Evolutionary conservation across 2,329 filamentous ascomycete genomes (phyloP), one percentile per base, ranked within the genome.

Genomic region (Fusarium mexicanum): DNA sequence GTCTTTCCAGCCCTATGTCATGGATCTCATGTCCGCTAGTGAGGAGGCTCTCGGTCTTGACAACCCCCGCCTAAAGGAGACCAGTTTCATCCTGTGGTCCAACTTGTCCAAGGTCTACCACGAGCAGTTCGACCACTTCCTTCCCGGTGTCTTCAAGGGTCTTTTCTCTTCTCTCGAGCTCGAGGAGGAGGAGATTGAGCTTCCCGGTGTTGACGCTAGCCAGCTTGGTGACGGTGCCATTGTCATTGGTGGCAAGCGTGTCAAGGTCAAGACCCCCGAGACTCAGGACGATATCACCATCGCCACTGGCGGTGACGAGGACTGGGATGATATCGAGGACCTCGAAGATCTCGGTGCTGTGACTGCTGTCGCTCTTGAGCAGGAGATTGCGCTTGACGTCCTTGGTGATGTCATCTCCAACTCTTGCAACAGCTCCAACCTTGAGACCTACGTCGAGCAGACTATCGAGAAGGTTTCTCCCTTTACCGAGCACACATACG

Each of bases 1-100:
- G 81, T 88, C 93, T 54, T 98, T 98, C 88, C 92, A 97, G 86
- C 94, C 93, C 20, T 98, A 96, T 80, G 95, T 98, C 41, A 88
- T 93, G 80, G 94, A 94, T 47, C 88, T 98, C 67, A 98, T 99
- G 93, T 89, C 92, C 79, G 93, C 96, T 20, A 98, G 94, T 76
- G 95, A 98, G 84, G 95, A 98, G 83, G 95, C 93, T 63, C 88
- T 98, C 5, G 88, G 93, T 77, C 91, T 99, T 6, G 95, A 94
- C 77, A 95, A 98, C 85, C 93, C 95, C 47, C 91, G 95, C 65
- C 91, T 98, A 59, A 94, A 95, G 83, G 96, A 99, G 87, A 98
- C 95, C 71, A 98, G 94, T 81, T 99, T 98, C 85, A 97, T 98
- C 72, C 89, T 99, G 62, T 99, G 96, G 96, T 95, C 94, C 75